Evolutionary conservation across 257 asterid genomes (phyloP).

Genomic region (Gentiana straminea): DNA sequence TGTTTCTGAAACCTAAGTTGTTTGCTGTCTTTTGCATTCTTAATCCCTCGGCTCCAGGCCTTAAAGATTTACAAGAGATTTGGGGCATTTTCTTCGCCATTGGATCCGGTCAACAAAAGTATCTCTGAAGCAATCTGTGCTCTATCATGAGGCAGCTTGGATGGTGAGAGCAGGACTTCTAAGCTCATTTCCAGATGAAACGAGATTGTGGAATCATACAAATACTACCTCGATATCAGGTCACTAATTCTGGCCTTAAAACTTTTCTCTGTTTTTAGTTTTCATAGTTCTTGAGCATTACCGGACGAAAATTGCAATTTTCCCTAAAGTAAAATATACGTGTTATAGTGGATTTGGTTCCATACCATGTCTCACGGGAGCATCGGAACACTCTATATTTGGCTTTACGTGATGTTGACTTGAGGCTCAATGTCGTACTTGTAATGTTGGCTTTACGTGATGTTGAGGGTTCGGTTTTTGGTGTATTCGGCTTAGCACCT

Average conservation of each 20-base stretch:
- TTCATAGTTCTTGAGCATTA: slow-evolving; percentile 1
- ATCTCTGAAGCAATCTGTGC: slow-evolving; percentile 88
- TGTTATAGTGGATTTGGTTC: too few species aligned
- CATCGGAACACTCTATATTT: too few species aligned
- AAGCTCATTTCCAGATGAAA: slow-evolving; percentile 78
- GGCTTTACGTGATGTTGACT: too few species aligned
- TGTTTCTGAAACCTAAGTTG: background rate
- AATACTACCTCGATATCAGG: slow-evolving; percentile 84
- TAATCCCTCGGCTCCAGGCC: slow-evolving; percentile 29
- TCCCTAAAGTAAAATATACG: too few species aligned
- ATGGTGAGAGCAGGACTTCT: slow-evolving; percentile 80
- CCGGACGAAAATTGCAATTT: too few species aligned
- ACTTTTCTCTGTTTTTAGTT: background rate
- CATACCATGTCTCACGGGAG: too few species aligned
- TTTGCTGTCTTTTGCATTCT: background rate
- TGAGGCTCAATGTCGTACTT: too few species aligned
- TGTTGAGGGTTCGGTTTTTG: too few species aligned
- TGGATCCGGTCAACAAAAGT: slow-evolving; percentile 79
- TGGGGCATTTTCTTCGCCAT: slow-evolving; percentile 84
- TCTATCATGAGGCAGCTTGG: slow-evolving; percentile 81
- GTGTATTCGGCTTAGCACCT: too few species aligned
- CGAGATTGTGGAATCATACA: slow-evolving; percentile 77
- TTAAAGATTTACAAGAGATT: slow-evolving; percentile 82
- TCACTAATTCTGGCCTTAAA: slow-evolving; percentile 10
- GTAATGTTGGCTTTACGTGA: too few species aligned